Evolutionary conservation across 1,139 yeast species (phyloP).

Genomic region (Hyphopichia fennica): DNA sequence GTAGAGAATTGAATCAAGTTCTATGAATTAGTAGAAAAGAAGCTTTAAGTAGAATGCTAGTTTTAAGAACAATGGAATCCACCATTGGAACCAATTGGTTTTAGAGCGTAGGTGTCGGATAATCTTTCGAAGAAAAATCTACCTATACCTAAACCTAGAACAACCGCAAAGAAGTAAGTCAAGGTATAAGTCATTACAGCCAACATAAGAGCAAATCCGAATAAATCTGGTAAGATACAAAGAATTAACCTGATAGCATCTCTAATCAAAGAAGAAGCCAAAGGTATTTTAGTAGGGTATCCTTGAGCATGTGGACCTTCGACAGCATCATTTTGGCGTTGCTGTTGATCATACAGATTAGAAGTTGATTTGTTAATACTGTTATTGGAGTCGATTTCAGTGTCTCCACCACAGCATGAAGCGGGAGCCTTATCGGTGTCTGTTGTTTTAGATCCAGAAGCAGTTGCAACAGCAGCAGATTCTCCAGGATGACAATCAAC

Average conservation of each 20-base stretch:
- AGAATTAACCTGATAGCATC: conserved; percentile 56
- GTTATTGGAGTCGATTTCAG: conserved; percentile 11
- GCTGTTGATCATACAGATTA: neutral
- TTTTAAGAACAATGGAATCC: conserved; percentile 3
- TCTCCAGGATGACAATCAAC: conserved; percentile 14
- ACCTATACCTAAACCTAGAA: conserved; percentile 66
- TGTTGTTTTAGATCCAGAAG: neutral
- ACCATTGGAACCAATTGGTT: conserved; percentile 12
- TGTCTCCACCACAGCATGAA: conserved; percentile 11
- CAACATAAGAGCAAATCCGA: conserved; percentile 72
- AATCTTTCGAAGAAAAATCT: conserved; percentile 66
- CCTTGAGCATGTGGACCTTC: conserved; percentile 8
- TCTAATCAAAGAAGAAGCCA: conserved; percentile 36
- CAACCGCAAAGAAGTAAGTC: conserved; percentile 69
- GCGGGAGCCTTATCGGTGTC: neutral
- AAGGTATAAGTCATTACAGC: conserved; percentile 72
- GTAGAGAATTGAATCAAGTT: too few species aligned
- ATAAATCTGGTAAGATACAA: conserved; percentile 60
- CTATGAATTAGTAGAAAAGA: neutral
- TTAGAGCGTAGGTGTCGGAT: conserved; percentile 18
- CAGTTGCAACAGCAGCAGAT: conserved; percentile 9
- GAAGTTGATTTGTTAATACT: neutral
- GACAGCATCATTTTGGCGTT: neutral
- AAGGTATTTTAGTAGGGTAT: conserved; percentile 9
- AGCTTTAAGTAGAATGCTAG: too few species aligned